Evolutionary conservation across 2,329 filamentous ascomycete genomes (phyloP).

Genomic region (Fusarium sp.): DNA sequence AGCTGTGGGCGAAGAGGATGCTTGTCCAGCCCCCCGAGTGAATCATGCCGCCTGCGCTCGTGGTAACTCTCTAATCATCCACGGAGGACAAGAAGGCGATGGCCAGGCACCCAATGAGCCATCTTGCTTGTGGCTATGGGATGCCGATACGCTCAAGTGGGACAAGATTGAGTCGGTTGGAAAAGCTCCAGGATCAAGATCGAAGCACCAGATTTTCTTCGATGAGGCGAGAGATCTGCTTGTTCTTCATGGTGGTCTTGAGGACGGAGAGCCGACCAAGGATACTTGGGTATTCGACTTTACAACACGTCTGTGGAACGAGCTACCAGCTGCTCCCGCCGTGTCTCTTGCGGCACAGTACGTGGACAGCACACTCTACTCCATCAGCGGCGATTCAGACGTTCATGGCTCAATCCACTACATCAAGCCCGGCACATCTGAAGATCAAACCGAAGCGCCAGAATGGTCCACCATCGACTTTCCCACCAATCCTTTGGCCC

Average conservation of each 20-base stretch:
- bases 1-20: constrained; percentile 17
- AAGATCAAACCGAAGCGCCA: neutral
- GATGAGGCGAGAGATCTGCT: constrained; percentile 22
- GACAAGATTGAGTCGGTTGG: constrained; percentile 16
- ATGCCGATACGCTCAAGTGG: constrained; percentile 18
- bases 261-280: neutral
- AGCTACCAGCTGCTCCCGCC: constrained; percentile 18
- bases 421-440: constrained; percentile 12
- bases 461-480: constrained; percentile 30
- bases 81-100: constrained; percentile 20
- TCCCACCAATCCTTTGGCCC: constrained; percentile 23
- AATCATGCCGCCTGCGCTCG: constrained; percentile 30
- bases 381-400: constrained; percentile 27
- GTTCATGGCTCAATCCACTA: constrained; percentile 29
- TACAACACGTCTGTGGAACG: constrained; percentile 17
- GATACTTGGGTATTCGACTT: constrained; percentile 37
- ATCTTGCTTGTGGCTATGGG: constrained; percentile 32
- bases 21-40: constrained; percentile 4
- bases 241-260: constrained; percentile 27
- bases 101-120: constrained; percentile 17
- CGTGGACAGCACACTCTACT: constrained; percentile 29
- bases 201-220: constrained; percentile 29
- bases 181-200: constrained; percentile 9
- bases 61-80: constrained; percentile 20
- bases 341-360: constrained; percentile 20